Evolutionary conservation across 305 asterid species (phyloP), one percentile per base, ranked within the genome.

Genomic region (Striga hermonthica): DNA sequence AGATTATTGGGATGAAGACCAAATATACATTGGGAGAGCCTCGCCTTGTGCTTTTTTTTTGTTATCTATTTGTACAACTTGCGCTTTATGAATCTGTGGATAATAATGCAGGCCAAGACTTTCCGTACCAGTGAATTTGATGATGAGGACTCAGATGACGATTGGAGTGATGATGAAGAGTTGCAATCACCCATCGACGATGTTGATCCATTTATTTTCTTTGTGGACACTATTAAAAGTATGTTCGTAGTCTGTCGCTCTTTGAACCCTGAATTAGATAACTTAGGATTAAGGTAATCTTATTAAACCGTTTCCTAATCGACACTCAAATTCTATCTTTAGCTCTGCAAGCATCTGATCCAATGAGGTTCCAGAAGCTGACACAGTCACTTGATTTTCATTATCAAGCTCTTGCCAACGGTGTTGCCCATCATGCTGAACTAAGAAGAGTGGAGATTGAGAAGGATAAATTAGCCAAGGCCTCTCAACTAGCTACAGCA

Each of bases 371-470:
- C 65, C 97, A 93, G 82, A 90, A 66, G 77, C 94, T 93, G 71
- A 79, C 86, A 0, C 95, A 82, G 77, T 75, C 91, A 3, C 91
- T 93, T 35, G 97, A 90, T 79, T 85, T 94, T 72, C 91, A 63
- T 74, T 91, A 88, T 54, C 98, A 88, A 74, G 95, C 98, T 7
- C 82, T 94, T 50, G 98, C 98, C 44, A 85, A 84, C 68, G 95
- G 97, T 9, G 82, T 94, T 73, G 99, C 98, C 38, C 96, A 86
- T 85, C 99, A 94, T 72, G 96, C 99, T 57, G 98, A 86, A 63
- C 81, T 69, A 73, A 84, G 97, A 80, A 80, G 90, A 79, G 75
- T 71, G 12, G 96, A 86, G 64, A 87, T 94, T 28, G 98, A 91
- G 82, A 91, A 87, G 74, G 89, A 87, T 69, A 91, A 81, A 69